Base-by-base conservation (phyloP, 192 early-diverging fungal genomes). In the Coemansia aciculifera region DNA sequence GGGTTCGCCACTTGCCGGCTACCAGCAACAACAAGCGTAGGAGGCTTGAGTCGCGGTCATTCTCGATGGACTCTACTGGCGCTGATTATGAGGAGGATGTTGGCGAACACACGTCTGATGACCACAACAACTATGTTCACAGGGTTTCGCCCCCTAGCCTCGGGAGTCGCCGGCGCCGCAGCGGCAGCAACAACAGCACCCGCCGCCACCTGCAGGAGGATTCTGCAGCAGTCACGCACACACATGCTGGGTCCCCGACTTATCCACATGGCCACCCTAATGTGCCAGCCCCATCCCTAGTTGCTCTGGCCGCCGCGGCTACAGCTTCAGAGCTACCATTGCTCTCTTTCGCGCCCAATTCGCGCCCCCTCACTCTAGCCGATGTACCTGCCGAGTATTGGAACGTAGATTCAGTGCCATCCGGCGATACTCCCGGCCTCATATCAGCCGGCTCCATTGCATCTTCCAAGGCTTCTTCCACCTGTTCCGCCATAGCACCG, bases 401-500 rank as follows among this genome's bases (percentile, higher is more conserved):
- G 59, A 24, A 23, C 27, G 24, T 13, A 12, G 66, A 57, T 24
- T 27, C 43, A 13, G 21, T 2, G 32, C 15, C 21, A 39, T 42
- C 67, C 17, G 21, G 51, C 68, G 59, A 67, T 29, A 31, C 66
- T 40, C 61, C 68, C 3, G 64, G 65, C 36, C 73, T 75, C 27
- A 27, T 54, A 11, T 29, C 67, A 10, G 21, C 46, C 5, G 23
- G n/a, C 31, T 68, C 72, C 3, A 10, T 19, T 23, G 36, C 60
- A 1, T 48, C 68, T 3, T 70, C 67, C 12, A 69, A 66, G 48
- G 56, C 73, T 3, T 75, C 73, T 5, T 69, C 74, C 10, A 66
- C 61, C 36, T 32, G 23, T 5, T 75, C 68, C 0, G 56, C 59
- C 1, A 64, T 71, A 9, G 15, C 60, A 34, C 68, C 59, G 2